Conservation (phyloP, 768 basidiomycete species). For the Suillus lakei region DNA sequence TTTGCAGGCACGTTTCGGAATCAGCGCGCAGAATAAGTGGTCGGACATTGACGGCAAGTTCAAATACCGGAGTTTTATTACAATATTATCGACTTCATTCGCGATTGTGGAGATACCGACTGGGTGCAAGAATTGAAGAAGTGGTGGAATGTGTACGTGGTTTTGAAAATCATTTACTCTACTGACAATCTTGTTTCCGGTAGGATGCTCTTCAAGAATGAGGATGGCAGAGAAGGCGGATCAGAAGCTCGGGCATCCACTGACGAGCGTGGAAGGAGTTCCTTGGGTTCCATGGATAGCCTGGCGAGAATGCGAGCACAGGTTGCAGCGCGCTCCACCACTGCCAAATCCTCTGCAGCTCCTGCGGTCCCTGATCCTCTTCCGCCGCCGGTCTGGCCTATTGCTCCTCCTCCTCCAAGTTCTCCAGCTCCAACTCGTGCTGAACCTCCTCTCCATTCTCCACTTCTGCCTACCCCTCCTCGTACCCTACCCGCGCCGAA, state of each 20-base stretch:
- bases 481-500: too few species aligned
- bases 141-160: slow-evolving; percentile 6
- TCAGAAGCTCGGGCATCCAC: too few species aligned
- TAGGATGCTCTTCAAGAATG: slow-evolving; percentile 2
- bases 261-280: too few species aligned
- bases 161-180: not conserved
- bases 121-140: not conserved
- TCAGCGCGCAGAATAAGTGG: too few species aligned
- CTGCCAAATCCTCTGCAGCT: too few species aligned
- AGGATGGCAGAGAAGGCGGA: not conserved
- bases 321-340: too few species aligned
- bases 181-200: not conserved
- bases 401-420: too few species aligned
- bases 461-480: not conserved
- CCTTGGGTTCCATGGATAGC: too few species aligned
- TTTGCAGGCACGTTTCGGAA: slow-evolving; percentile 11
- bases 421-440: too few species aligned
- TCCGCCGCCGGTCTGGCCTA: too few species aligned
- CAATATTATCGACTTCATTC: slow-evolving; percentile 1
- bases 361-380: too few species aligned
- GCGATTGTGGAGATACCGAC: slow-evolving; percentile 1
- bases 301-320: not conserved
- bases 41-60: slow-evolving; percentile 10
- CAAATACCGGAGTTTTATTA: slow-evolving; percentile 15
- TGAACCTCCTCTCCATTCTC: not conserved